Evolutionary conservation across 495 filamentous ascomycete species (phyloP).

Genomic region (Wilcoxina mikolae): DNA sequence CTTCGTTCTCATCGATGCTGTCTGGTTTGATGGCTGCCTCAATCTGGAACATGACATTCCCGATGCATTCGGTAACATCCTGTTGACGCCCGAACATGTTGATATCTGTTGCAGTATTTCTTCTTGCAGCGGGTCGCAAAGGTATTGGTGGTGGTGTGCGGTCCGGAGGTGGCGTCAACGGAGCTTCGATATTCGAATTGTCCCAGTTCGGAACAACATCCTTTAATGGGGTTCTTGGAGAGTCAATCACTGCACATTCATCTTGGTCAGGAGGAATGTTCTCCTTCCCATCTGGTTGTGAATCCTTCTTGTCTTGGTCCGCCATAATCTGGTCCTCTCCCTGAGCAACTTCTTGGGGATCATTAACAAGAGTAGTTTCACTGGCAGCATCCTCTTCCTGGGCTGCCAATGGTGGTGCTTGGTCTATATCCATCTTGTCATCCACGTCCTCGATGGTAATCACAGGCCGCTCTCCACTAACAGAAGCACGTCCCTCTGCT

Average conservation of each 20-base stretch:
- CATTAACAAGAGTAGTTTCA: slow-evolving; percentile 40
- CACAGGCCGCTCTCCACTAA: slow-evolving; percentile 18
- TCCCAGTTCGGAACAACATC: slow-evolving; percentile 10
- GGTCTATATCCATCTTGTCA: slow-evolving; percentile 28
- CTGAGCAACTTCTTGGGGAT: slow-evolving; percentile 21
- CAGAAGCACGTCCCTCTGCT: slow-evolving; percentile 22
- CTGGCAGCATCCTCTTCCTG: slow-evolving; percentile 30
- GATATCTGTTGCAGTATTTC: slow-evolving; percentile 33
- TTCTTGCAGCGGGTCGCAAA: slow-evolving; percentile 33
- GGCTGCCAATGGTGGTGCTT: neutral
- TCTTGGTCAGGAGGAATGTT: slow-evolving; percentile 29
- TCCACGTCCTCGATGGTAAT: slow-evolving; percentile 18
- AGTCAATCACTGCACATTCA: no score
- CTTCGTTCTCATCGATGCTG: slow-evolving; percentile 44
- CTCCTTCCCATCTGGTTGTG: slow-evolving; percentile 32
- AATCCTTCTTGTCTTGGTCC: slow-evolving; percentile 14
- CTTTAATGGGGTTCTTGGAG: slow-evolving; percentile 9
- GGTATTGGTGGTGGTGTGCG: slow-evolving; percentile 33
- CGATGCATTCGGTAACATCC: slow-evolving; percentile 91
- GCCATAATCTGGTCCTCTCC: slow-evolving; percentile 27
- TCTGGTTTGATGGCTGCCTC: slow-evolving; percentile 66
- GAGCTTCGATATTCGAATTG: neutral
- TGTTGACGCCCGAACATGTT: slow-evolving; percentile 53
- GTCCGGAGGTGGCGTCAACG: slow-evolving; percentile 22
- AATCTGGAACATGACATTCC: slow-evolving; percentile 77